These are phyloP conservation scores for Roridomyces roridus DNA, from an alignment of 768 basidiomycete genomes.

Conservation along the genomic window DNA sequence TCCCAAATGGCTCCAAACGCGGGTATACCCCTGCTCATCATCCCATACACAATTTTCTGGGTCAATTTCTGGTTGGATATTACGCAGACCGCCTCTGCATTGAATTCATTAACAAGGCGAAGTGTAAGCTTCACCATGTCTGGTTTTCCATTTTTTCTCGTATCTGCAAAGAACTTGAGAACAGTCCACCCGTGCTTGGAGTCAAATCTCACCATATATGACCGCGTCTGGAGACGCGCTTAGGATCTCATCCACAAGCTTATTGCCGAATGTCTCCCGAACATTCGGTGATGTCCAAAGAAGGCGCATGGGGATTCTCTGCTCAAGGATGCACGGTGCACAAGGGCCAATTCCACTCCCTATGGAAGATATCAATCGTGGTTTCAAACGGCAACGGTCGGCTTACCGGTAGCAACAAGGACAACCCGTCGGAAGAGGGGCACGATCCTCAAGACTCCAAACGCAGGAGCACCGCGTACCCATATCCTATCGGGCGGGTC, in stretches of 20 bases:
- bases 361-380: constrained; percentile 8
- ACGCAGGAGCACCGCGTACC: constrained; percentile 64
- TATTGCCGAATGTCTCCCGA: constrained; percentile 65
- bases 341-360: constrained; percentile 66
- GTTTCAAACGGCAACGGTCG: constrained; percentile 33
- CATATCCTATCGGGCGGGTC: constrained; percentile 61
- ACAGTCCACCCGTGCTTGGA: neutral
- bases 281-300: constrained; percentile 71
- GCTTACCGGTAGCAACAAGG: constrained; percentile 61
- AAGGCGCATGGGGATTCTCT: constrained; percentile 56
- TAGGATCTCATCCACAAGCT: constrained; percentile 61
- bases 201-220: constrained; percentile 52
- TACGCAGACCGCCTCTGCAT: constrained; percentile 60
- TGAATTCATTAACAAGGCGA: constrained; percentile 52
- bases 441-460: constrained; percentile 60
- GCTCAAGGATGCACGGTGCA: constrained; percentile 58
- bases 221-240: constrained; percentile 61
- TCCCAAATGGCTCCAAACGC: constrained; percentile 70
- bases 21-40: constrained; percentile 64
- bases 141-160: constrained; percentile 51
- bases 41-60: constrained; percentile 62
- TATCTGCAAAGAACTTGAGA: constrained; percentile 36
- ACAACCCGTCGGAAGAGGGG: constrained; percentile 61
- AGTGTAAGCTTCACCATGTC: constrained; percentile 56
- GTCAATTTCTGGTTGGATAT: constrained; percentile 67